Conservation (phyloP, 108 stramenopile species). For the Parmales sp. region DNA sequence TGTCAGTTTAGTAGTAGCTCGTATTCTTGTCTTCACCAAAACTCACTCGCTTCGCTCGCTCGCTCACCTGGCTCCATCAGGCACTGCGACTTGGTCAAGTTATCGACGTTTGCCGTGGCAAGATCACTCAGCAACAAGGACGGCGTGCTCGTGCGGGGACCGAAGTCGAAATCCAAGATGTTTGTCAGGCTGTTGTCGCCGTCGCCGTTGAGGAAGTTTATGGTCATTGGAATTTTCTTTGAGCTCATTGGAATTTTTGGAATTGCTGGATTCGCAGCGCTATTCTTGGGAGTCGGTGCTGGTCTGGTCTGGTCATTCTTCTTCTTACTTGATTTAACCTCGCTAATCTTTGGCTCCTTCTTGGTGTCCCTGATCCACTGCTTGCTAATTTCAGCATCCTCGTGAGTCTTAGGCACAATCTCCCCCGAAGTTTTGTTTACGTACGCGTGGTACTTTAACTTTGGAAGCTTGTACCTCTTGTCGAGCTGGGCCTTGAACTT, state of each 20-base stretch:
- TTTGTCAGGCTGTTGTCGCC: no score
- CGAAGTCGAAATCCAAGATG: no score
- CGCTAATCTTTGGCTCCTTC: background rate
- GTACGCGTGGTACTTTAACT: slow-evolving; percentile 36
- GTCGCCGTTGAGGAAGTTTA: no score
- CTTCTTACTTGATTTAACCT: background rate
- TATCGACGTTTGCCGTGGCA: background rate
- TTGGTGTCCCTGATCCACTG: background rate
- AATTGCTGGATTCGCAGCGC: background rate
- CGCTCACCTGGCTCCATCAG: slow-evolving; percentile 11
- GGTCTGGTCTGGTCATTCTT: background rate
- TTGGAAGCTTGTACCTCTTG: slow-evolving; percentile 42
- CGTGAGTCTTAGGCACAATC: background rate
- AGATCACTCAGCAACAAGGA: background rate
- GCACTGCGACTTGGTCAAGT: background rate
- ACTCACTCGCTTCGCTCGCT: no score
- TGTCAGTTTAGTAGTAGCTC: no score
- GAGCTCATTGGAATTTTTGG: background rate
- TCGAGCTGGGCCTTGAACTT: slow-evolving; percentile 26
- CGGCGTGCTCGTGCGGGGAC: background rate
- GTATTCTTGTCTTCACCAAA: no score
- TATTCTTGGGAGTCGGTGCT: background rate
- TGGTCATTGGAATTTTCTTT: background rate
- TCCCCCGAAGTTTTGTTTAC: slow-evolving; percentile 16
- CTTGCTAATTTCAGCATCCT: no score